phyloP scores from a whole-genome alignment of 176 grass and related monocot species.

The Dendrocalamus sinicus region DNA sequence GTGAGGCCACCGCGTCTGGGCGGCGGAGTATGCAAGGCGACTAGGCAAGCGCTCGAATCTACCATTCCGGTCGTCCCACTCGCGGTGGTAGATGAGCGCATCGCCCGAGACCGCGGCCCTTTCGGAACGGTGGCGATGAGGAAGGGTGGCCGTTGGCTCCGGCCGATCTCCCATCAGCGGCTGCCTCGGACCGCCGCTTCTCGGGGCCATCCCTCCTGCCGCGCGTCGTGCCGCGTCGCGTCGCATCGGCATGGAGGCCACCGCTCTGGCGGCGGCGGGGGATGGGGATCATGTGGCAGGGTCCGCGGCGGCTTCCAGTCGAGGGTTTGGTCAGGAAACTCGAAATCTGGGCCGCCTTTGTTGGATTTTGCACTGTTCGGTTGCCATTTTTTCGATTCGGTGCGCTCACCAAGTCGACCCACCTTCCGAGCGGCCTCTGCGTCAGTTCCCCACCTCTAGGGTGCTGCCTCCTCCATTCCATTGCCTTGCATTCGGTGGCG shows the following conservation, averaged over 20 bases:
- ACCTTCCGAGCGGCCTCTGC: neutral
- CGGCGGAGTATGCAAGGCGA: neutral
- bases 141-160: conserved; percentile 11
- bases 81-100: conserved; percentile 30
- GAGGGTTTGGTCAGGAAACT: neutral
- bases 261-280: neutral
- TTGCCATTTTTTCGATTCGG: neutral
- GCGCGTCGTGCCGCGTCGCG: no score
- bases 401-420: neutral
- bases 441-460: neutral
- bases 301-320: neutral
- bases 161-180: neutral
- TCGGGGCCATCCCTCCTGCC: conserved; percentile 8
- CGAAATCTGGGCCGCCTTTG: conserved; percentile 38
- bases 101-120: neutral
- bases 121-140: conserved; percentile 27
- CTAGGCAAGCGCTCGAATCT: neutral
- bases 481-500: neutral
- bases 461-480: conserved; percentile 24
- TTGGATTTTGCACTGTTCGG: neutral
- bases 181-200: neutral
- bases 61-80: neutral
- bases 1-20: conserved; percentile 28
- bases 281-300: conserved; percentile 25
- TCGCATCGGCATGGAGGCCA: conserved; percentile 10